Conservation (phyloP, 768 basidiomycete genomes). For the Crucibulum laeve region DNA sequence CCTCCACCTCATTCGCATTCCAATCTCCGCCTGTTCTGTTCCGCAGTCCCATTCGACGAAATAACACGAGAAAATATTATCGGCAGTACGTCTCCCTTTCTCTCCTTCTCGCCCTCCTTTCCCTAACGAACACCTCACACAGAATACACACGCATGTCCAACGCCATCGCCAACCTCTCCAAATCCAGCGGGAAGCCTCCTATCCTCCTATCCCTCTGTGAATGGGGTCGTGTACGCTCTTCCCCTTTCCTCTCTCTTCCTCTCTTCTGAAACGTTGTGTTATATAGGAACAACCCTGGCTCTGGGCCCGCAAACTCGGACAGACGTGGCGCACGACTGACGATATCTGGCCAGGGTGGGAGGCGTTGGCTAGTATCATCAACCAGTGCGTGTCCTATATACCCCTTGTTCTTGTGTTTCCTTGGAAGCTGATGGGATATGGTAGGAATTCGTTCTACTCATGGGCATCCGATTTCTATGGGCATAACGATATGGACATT, state of each 20-base stretch:
- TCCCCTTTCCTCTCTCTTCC: slow-evolving; percentile 1
- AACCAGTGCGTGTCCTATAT: slow-evolving; percentile 38
- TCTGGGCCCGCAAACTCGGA: slow-evolving; percentile 55
- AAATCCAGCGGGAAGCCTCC: slow-evolving; percentile 46
- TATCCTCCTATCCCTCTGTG: slow-evolving; percentile 56
- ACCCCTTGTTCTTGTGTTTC: not conserved
- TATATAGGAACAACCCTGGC: slow-evolving; percentile 54
- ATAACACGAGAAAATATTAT: slow-evolving; percentile 51
- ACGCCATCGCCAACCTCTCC: slow-evolving; percentile 49
- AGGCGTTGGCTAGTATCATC: slow-evolving; percentile 46
- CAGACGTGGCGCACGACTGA: slow-evolving; percentile 51
- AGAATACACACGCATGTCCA: slow-evolving; percentile 61
- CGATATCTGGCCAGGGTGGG: slow-evolving; percentile 40
- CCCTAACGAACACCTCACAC: not conserved
- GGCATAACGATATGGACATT: slow-evolving; percentile 67
- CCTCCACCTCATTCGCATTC: not conserved
- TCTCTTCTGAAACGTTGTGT: not conserved
- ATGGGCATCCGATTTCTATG: slow-evolving; percentile 62
- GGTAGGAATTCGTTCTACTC: slow-evolving; percentile 61
- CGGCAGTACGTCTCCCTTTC: slow-evolving; percentile 36
- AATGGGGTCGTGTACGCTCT: slow-evolving; percentile 58
- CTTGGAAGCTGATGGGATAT: slow-evolving; percentile 1
- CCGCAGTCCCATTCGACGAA: slow-evolving; percentile 52
- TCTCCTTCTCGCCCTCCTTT: slow-evolving; percentile 1
- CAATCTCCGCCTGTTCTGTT: slow-evolving; percentile 1